A percentile compares a stretch with the other conserved stretches of the same genome.
These are phyloP conservation scores for Pisolithus thermaeus DNA, from an alignment of 1,284 basidiomycete species.

Conservation along the genomic window DNA sequence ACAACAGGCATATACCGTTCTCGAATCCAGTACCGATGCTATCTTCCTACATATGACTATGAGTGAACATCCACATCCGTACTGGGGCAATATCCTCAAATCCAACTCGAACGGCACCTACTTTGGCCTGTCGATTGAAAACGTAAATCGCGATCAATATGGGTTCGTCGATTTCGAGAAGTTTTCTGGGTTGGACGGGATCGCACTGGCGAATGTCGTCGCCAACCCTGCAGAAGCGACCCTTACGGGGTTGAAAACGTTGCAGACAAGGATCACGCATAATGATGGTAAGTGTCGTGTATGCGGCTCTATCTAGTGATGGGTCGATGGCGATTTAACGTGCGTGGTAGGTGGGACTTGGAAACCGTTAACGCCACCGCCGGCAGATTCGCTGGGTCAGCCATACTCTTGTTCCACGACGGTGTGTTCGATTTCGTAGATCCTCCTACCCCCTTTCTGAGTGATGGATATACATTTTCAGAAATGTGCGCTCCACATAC, in stretches of 20 bases:
- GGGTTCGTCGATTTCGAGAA: conserved; percentile 99
- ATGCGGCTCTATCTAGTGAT: neutral
- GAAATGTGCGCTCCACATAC: conserved; percentile 86
- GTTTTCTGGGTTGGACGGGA: conserved; percentile 93
- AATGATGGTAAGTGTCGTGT: conserved; percentile 71
- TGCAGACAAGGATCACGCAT: conserved; percentile 90
- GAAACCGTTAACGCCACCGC: conserved; percentile 78
- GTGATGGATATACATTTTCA: conserved; percentile 25
- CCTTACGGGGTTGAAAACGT: conserved; percentile 67
- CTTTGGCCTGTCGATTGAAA: conserved; percentile 79
- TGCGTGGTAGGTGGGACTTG: conserved; percentile 66
- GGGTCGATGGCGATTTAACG: neutral
- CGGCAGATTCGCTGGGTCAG: conserved; percentile 70
- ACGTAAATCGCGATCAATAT: conserved; percentile 82
- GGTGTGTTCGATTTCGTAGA: conserved; percentile 36
- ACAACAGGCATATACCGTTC: conserved; percentile 80
- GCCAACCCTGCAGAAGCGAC: conserved; percentile 75
- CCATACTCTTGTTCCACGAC: conserved; percentile 70
- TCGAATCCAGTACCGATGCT: conserved; percentile 90
- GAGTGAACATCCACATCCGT: conserved; percentile 65
- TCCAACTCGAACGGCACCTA: conserved; percentile 99
- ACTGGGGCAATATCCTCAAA: conserved; percentile 92
- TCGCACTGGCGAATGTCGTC: conserved; percentile 90
- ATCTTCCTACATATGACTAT: conserved; percentile 97
- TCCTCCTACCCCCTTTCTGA: neutral